Percentiles rank a stretch among this genome's conserved stretches.
These are phyloP conservation scores for Penicillium bovifimosum DNA, from an alignment of 495 filamentous ascomycete species.

Conservation along the genomic window DNA sequence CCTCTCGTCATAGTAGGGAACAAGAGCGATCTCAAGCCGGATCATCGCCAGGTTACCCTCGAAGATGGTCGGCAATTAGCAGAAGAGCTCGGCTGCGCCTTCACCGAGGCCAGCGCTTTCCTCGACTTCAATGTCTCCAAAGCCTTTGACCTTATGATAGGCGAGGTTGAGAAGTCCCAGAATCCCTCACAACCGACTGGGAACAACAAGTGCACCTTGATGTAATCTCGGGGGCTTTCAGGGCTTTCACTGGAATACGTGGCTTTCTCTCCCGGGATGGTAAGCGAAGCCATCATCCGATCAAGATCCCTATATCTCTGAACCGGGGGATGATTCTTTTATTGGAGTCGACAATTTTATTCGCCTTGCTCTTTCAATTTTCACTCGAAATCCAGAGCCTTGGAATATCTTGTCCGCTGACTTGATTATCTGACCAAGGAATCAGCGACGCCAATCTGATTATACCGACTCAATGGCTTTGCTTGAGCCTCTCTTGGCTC, in stretches of 20 bases:
- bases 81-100: constrained; percentile 84
- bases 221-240: constrained; percentile 50
- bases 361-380: not conserved
- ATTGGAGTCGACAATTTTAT: not conserved
- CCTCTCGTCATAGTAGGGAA: constrained; percentile 95
- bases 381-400: not conserved
- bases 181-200: constrained; percentile 80
- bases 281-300: not conserved
- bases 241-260: not conserved
- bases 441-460: not conserved
- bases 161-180: constrained; percentile 89
- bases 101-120: constrained; percentile 89
- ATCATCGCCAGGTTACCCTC: constrained; percentile 83
- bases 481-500: not conserved
- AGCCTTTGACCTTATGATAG: constrained; percentile 92
- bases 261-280: not conserved
- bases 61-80: constrained; percentile 78
- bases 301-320: not conserved
- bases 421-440: not conserved
- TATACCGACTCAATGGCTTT: not conserved
- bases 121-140: constrained; percentile 90
- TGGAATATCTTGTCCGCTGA: not conserved
- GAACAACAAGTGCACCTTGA: constrained; percentile 73
- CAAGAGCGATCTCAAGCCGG: constrained; percentile 88
- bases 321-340: not conserved